A percentile compares a stretch with the other conserved stretches of the same genome.
phyloP scores from a whole-genome alignment of 768 basidiomycete genomes.

The Boletus sensibilis region DNA sequence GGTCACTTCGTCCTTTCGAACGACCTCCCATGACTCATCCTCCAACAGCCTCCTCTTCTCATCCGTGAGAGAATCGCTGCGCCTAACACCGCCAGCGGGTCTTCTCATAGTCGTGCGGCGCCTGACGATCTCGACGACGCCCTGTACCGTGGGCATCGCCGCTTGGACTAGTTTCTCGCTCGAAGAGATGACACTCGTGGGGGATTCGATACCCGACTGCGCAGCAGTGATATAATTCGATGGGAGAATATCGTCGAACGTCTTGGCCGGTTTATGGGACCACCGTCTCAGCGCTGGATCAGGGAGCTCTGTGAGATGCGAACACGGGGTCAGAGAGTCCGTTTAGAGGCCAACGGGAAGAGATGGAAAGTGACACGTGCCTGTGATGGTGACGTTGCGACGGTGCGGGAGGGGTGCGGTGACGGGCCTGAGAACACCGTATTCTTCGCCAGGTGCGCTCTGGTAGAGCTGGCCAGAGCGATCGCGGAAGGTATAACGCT shows the following conservation, averaged over 20 bases:
- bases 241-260: constrained; percentile 51
- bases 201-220: constrained; percentile 16
- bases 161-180: constrained; percentile 33
- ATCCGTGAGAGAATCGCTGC: constrained; percentile 12
- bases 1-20: constrained; percentile 7
- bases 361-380: constrained; percentile 1
- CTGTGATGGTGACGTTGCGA: constrained; percentile 27
- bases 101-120: constrained; percentile 18
- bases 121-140: constrained; percentile 32
- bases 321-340: not conserved
- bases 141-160: constrained; percentile 41
- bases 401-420: constrained; percentile 19
- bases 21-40: constrained; percentile 17
- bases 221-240: constrained; percentile 43
- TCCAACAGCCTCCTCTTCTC: constrained; percentile 24
- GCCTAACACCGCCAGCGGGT: constrained; percentile 5
- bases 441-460: constrained; percentile 43
- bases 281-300: constrained; percentile 28
- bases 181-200: constrained; percentile 15
- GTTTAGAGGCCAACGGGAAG: too few relatives aligned
- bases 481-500: constrained; percentile 52
- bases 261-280: constrained; percentile 28
- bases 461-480: constrained; percentile 43
- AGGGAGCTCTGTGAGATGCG: constrained; percentile 17
- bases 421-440: constrained; percentile 44